phyloP scores from a whole-genome alignment of 139 green algal genomes.

The Auxenochlorella pyrenoidosa region DNA sequence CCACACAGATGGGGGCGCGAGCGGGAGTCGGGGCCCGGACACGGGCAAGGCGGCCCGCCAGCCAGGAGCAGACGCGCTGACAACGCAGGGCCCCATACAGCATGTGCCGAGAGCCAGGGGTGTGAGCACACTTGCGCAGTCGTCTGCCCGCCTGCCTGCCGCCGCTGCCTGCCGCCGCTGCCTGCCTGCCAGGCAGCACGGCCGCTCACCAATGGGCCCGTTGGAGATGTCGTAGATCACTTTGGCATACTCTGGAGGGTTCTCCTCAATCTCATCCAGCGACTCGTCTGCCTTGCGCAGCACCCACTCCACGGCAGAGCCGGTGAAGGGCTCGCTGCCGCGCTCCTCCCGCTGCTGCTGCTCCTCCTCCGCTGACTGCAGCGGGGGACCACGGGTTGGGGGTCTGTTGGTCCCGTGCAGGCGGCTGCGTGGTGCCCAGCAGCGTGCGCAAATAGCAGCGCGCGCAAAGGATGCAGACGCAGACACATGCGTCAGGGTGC shows the following conservation, averaged over 20 bases:
- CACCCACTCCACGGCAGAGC: conserved; percentile 51
- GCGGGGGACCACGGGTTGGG: not conserved
- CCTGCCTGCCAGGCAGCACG: not conserved
- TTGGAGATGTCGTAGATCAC: conserved; percentile 23
- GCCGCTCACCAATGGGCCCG: conserved; percentile 37
- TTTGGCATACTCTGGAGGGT: conserved; percentile 42
- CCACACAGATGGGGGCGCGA: not conserved
- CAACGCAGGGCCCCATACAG: too few relatives aligned
- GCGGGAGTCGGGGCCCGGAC: not conserved
- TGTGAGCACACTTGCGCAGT: too few relatives aligned
- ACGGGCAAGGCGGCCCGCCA: not conserved
- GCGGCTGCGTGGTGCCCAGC: too few relatives aligned
- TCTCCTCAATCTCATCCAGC: conserved; percentile 49
- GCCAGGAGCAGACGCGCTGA: too few relatives aligned
- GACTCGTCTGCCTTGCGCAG: conserved; percentile 49
- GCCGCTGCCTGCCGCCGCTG: too few relatives aligned
- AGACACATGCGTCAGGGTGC: too few relatives aligned
- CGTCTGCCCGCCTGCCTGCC: too few relatives aligned
- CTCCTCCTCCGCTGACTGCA: not conserved
- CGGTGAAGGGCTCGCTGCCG: conserved; percentile 28
- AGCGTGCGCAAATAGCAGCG: too few relatives aligned
- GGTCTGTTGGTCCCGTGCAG: not conserved
- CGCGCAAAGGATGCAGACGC: too few relatives aligned
- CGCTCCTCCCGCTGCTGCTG: not conserved
- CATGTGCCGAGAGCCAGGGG: too few relatives aligned